Percentiles rank a stretch among this genome's conserved stretches.
Evolutionary conservation across 2,329 filamentous ascomycete genomes (phyloP).

Genomic region (Pseudopyricularia javanii): DNA sequence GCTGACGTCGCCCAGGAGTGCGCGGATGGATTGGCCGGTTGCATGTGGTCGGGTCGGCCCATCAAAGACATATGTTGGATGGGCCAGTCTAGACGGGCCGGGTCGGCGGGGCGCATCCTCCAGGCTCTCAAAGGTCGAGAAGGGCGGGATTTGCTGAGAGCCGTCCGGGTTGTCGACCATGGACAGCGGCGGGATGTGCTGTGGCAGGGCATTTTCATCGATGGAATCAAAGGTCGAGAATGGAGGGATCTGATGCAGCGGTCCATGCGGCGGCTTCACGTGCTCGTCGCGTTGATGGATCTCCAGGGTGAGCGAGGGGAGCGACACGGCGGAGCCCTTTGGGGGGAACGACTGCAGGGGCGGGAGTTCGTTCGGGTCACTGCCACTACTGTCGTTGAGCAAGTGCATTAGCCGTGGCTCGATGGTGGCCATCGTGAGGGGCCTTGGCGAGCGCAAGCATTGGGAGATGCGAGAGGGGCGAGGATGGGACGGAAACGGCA

Average conservation of each 20-base stretch:
- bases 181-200: conserved; percentile 13
- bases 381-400: conserved; percentile 35
- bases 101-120: conserved; percentile 3
- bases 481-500: neutral
- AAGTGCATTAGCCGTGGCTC: conserved; percentile 56
- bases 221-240: conserved; percentile 7
- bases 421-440: conserved; percentile 48
- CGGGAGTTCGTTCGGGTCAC: conserved; percentile 35
- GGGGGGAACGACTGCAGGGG: conserved; percentile 36
- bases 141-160: conserved; percentile 12
- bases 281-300: conserved; percentile 27
- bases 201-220: conserved; percentile 4
- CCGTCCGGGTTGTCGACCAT: conserved; percentile 5
- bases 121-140: conserved; percentile 6
- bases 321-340: conserved; percentile 27
- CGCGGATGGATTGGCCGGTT: conserved; percentile 21
- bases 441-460: conserved; percentile 22
- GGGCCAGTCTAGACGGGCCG: conserved; percentile 4
- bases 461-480: conserved; percentile 13
- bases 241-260: conserved; percentile 10
- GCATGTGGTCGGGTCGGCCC: conserved; percentile 6
- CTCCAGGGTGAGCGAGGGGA: conserved; percentile 41
- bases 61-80: conserved; percentile 8
- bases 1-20: conserved; percentile 27
- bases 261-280: conserved; percentile 8